Evolutionary conservation across 23 red algal genomes (phyloP), one percentile per base, ranked within the genome.

Genomic region (Gracilaria gracilis): DNA sequence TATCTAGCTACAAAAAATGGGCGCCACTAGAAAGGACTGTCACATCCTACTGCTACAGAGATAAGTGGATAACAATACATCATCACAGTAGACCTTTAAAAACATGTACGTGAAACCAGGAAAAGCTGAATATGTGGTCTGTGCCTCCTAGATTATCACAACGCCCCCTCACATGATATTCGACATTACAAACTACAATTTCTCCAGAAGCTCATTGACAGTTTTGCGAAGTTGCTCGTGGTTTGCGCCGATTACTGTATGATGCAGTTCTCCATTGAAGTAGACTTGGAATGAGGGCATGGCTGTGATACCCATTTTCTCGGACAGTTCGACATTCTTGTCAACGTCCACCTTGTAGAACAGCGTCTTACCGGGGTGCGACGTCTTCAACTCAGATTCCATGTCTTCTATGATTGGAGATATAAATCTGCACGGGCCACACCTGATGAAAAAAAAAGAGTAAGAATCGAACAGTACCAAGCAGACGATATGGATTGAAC

Each of bases 271-370:
- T 58, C 85, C 85, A 42, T 78, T 65, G 0, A 37, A 16, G 35
- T 23, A 89, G 31, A 89, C 38, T 13, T 77, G 16, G 44, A 89
- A 77, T 17, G 85, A 80, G 49, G 85, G 85, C 85, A 89, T 89
- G 42, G 85, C 85, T 31, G 71, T 20, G 57, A 89, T 69, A 33
- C 28, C 19, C 67, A 42, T 62, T 47, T 61, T n/a, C 8, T 25
- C 51, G 9, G 85, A 34, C 31, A 77, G 47, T 8, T 57, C 74
- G 7, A 21, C 4, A 12, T 46, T 55, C 24, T 28, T 17, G 61
- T 89, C 85, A 28, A 89, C 85, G 36, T 89, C 85, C 33, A 89
- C 70, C 61, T 89, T 89, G 70, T 15, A 37, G 74, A 89, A 89
- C 9, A 20, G 37, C 8, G 75, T 42, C 71, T 77, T 89, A 37